These are phyloP conservation scores for Exophiala sp. DNA, from an alignment of 2,329 filamentous ascomycete genomes.

Conservation along the genomic window DNA sequence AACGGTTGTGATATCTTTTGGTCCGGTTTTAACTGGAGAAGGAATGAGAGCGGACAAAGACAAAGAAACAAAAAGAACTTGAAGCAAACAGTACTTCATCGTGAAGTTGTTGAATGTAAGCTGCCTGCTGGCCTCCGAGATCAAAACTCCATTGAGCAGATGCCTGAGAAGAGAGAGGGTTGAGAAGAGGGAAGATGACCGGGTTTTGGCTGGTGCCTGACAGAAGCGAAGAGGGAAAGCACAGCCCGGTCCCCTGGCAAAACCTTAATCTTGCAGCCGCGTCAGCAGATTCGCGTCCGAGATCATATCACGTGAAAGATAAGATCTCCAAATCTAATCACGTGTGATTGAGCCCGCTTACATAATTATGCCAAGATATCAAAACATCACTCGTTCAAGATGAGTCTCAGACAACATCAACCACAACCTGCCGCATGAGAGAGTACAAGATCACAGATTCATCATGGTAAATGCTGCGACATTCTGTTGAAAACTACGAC, in stretches of 20 bases:
- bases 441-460: not conserved
- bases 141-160: constrained; percentile 14
- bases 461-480: not conserved
- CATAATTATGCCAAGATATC: constrained; percentile 25
- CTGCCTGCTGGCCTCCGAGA: constrained; percentile 2
- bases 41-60: constrained; percentile 18
- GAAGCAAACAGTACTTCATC: constrained; percentile 16
- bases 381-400: not conserved
- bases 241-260: not conserved
- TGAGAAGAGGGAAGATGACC: not conserved
- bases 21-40: not conserved
- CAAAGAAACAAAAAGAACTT: constrained; percentile 19
- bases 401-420: no score
- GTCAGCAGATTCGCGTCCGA: constrained; percentile 5
- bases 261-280: not conserved
- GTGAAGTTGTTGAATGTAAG: constrained; percentile 10
- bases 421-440: no score
- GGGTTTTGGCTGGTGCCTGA: constrained; percentile 22
- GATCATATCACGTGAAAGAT: not conserved
- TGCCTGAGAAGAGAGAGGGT: constrained; percentile 7
- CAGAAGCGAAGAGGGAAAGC: not conserved
- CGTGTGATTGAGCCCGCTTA: constrained; percentile 25
- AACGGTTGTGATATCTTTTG: constrained; percentile 24
- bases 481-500: not conserved
- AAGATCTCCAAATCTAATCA: not conserved